phyloP scores from a whole-genome alignment of 2,329 filamentous ascomycete species.

The Ophiostoma sp. region DNA sequence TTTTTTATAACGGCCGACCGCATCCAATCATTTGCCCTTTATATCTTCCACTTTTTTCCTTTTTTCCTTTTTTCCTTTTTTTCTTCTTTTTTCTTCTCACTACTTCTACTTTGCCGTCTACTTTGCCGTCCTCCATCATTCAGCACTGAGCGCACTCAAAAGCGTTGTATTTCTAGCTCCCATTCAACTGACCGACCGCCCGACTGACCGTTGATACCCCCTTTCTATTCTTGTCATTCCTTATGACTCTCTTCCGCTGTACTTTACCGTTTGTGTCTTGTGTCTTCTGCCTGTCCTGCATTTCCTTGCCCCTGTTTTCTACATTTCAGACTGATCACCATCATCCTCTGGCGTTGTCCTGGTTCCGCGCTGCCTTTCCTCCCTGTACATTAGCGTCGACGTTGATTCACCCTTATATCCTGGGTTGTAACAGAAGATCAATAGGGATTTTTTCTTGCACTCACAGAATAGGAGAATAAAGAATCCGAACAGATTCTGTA shows the following conservation, averaged over 20 bases:
- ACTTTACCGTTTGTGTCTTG: neutral
- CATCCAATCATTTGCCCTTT: constrained; percentile 14
- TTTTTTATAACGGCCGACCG: constrained; percentile 9
- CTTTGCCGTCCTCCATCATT: no score
- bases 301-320: neutral
- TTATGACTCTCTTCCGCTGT: neutral
- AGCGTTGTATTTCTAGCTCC: constrained; percentile 11
- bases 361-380: neutral
- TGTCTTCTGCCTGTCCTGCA: neutral
- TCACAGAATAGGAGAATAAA: neutral
- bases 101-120: neutral
- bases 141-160: neutral
- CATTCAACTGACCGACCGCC: constrained; percentile 14
- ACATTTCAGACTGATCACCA: constrained; percentile 5
- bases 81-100: neutral
- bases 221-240: constrained; percentile 3
- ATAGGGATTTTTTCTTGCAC: constrained; percentile 5
- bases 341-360: neutral
- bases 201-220: constrained; percentile 16
- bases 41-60: neutral
- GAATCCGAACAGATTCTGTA: neutral
- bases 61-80: neutral
- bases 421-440: neutral
- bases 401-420: neutral
- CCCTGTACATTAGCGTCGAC: constrained; percentile 9